Evolutionary conservation across 2,329 filamentous ascomycete species (phyloP), one percentile per base, ranked within the genome.

Genomic region (Lasiodiplodia sp.): DNA sequence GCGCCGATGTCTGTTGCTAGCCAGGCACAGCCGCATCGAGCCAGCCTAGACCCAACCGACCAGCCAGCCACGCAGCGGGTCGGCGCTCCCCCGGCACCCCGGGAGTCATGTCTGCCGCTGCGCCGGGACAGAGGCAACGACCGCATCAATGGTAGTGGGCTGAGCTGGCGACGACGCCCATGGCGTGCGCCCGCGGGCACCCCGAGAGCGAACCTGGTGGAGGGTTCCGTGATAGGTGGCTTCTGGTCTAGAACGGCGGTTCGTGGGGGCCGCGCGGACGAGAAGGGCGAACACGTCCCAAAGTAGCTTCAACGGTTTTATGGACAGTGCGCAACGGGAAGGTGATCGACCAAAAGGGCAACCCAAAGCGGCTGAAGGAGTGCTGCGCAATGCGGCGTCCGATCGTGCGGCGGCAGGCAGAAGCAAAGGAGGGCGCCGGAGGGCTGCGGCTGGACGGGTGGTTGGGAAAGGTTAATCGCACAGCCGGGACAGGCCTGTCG

Each of bases 11-110:
- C 34, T 38, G 12, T n/a, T 38, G 44, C 31, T 64, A 64, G 72
- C 70, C 71, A 71, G 65, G 51, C 52, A 38, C 65, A 38, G 44
- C 58, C 58, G 58, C 58, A 25, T 34, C 14, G 44, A 34, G 40
- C 11, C 57, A 49, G 57, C 57, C 57, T 51, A 52, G 44, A 55
- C 53, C 60, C 62, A 52, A 44, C 65, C 40, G 68, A 60, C 68
- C 63, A 69, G 53, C 55, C 57, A 31, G n/a, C 40, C 66, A 31
- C 67, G 44, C 23, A 64, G 52, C 44, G 18, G 40, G 60, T 31
- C 60, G 21, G 44, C 51, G 60, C 44, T 64, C 60, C 28, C n/a
- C 31, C 28, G 25, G 28, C 18, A 38, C 23, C 28, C 44, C 18
- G 21, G 44, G 60, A 23, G 60, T n/a, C 57, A 62, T 31, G 11